Conservation (phyloP, 2,329 filamentous ascomycete genomes). For the Colletotrichum spinosum region DNA sequence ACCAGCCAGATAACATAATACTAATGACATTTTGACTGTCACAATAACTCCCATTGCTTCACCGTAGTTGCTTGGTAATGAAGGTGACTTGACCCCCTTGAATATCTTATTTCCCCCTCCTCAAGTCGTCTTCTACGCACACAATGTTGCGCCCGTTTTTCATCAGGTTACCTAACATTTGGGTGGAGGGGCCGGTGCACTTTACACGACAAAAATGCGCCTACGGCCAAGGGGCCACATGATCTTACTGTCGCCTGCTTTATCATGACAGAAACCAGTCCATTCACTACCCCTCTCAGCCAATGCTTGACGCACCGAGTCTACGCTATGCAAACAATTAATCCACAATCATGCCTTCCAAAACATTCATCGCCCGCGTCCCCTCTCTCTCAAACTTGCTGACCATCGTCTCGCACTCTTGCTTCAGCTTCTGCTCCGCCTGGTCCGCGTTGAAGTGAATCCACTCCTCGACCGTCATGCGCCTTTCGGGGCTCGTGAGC, state of each 20-base stretch:
- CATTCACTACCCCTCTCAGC: slow-evolving; percentile 20
- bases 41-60: neutral
- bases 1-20: slow-evolving; percentile 17
- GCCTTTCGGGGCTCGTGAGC: slow-evolving; percentile 81
- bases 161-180: no score
- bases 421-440: slow-evolving; percentile 82
- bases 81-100: no score
- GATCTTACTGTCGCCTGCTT: slow-evolving; percentile 4
- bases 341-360: slow-evolving; percentile 78
- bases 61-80: no score
- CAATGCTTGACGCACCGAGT: slow-evolving; percentile 16
- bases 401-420: slow-evolving; percentile 87
- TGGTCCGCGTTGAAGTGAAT: slow-evolving; percentile 82
- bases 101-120: no score
- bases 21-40: slow-evolving; percentile 30
- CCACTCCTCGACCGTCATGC: slow-evolving; percentile 96
- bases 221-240: neutral
- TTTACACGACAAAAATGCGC: no score
- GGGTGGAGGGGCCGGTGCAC: no score
- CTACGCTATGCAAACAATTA: slow-evolving; percentile 41
- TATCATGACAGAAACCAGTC: slow-evolving; percentile 20
- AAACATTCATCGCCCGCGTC: slow-evolving; percentile 77
- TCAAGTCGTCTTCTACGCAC: no score
- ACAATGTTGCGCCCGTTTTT: no score
- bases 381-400: slow-evolving; percentile 87